Percentiles rank a stretch among this genome's conserved stretches.
Evolutionary conservation across 208 protist genomes (phyloP).

Genomic region (Wallacemonas sp.): DNA sequence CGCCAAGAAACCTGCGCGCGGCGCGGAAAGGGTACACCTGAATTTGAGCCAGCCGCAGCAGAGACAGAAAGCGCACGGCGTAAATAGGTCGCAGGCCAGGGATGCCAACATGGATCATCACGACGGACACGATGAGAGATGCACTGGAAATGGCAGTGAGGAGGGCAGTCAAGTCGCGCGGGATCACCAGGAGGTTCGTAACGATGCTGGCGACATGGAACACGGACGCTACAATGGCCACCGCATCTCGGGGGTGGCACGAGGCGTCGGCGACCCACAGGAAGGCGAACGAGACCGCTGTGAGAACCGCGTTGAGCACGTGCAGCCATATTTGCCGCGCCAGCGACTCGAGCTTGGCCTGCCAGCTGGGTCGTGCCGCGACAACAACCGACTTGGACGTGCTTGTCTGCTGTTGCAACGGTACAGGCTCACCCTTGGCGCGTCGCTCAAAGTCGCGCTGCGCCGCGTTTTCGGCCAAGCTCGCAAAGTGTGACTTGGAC

Average conservation of each 20-base stretch:
- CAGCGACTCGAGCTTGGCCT: not conserved
- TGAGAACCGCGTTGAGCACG: conserved; percentile 40
- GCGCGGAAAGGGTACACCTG: conserved; percentile 48
- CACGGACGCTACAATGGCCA: conserved; percentile 34
- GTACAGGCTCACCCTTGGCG: not conserved
- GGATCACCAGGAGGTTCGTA: conserved; percentile 41
- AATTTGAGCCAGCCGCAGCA: conserved; percentile 63
- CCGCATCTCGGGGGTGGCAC: conserved; percentile 13
- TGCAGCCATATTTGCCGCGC: conserved; percentile 28
- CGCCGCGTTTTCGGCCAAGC: conserved; percentile 52
- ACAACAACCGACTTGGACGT: not conserved
- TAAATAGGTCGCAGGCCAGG: conserved; percentile 27
- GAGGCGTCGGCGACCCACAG: conserved; percentile 53
- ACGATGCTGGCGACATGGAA: conserved; percentile 57
- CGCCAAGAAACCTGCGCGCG: conserved; percentile 40
- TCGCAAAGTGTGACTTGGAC: conserved; percentile 56
- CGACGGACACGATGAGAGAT: conserved; percentile 28
- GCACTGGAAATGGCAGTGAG: conserved; percentile 41
- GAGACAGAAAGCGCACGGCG: conserved; percentile 61
- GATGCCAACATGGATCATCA: conserved; percentile 32
- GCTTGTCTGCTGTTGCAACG: not conserved
- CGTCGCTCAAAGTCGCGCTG: conserved; percentile 1
- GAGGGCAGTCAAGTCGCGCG: conserved; percentile 49
- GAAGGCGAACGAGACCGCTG: conserved; percentile 62
- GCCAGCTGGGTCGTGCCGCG: not conserved